Evolutionary conservation across 805 yeast species (phyloP), one percentile per base, ranked within the genome.

Genomic region (Ogataea haglerorum): DNA sequence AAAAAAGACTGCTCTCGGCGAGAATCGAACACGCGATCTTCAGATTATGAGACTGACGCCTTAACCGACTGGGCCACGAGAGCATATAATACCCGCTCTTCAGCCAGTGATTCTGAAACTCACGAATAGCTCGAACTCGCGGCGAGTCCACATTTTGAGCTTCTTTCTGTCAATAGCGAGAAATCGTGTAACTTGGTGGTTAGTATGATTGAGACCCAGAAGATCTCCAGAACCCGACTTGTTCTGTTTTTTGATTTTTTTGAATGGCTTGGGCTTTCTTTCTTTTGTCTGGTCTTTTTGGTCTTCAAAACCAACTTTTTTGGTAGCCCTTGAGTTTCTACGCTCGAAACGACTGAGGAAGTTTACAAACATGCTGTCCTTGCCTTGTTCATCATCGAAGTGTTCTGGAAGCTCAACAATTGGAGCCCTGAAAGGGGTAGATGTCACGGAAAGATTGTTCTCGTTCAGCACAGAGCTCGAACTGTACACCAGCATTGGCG

Each of bases 41-140:
- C 64, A 59, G 64, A 60, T 60, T 61, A 61, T 61, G 64, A 61
- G 66, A 61, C 65, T 61, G 59, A 61, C 65, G 65, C 65, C 63
- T 59, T 60, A 61, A 58, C 64, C 65, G 55, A 54, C 65, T 61
- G 65, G 64, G 65, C 65, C 65, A 61, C 64, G 54, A 58, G 53
- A 60, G 64, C 65, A 40, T 23, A 25, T 31, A 28, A 28, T 19
- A 35, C n/a, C 4, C 21, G 22, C 10, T 13, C 31, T 30, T 15
- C 5, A 15, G 8, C 12, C 10, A 2, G 13, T 14, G 29, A 34
- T 32, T 18, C 8, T 22, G 9, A 33, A 12, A n/a, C 12, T 28
- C 27, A 42, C 19, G 15, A 34, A 42, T 10, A 12, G 10, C 27
- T 43, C 47, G 23, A 48, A 48, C 30, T 48, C 47, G 5, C 25